A percentile compares a stretch with the other conserved stretches of the same genome.
Conservation (phyloP, 2,329 filamentous ascomycete species). For the Pestalotiopsis sp. region DNA sequence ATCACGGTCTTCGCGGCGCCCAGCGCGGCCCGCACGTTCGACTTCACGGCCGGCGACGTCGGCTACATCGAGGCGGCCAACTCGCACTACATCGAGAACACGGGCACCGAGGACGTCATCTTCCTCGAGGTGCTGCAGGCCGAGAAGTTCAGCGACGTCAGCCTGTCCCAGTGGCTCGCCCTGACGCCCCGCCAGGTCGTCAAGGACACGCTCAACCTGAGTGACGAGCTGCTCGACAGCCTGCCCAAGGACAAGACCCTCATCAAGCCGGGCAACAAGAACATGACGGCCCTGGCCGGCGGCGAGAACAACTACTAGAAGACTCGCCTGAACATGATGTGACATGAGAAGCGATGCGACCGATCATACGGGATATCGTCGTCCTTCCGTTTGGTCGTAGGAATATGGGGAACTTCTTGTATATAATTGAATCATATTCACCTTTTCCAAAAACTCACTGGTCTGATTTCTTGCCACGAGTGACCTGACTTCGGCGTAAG, state of each 20-base stretch:
- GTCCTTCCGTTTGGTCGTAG: neutral
- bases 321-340: neutral
- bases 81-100: conserved; percentile 65
- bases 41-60: conserved; percentile 62
- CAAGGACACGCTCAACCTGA: conserved; percentile 53
- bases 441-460: neutral
- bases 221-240: conserved; percentile 36
- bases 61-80: conserved; percentile 58
- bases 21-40: conserved; percentile 53
- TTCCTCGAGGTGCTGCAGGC: conserved; percentile 64
- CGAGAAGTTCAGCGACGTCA: conserved; percentile 53
- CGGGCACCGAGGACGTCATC: conserved; percentile 56
- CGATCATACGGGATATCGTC: neutral
- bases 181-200: conserved; percentile 61
- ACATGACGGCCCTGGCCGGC: conserved; percentile 33
- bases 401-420: neutral
- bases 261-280: conserved; percentile 42
- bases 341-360: neutral
- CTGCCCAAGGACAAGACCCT: conserved; percentile 45
- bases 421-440: neutral
- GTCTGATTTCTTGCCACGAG: neutral
- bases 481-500: neutral
- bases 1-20: conserved; percentile 59
- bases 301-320: conserved; percentile 9
- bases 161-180: conserved; percentile 60